Base-by-base conservation (phyloP, 352 stramenopile species). In the Globisporangium apiculatum region DNA sequence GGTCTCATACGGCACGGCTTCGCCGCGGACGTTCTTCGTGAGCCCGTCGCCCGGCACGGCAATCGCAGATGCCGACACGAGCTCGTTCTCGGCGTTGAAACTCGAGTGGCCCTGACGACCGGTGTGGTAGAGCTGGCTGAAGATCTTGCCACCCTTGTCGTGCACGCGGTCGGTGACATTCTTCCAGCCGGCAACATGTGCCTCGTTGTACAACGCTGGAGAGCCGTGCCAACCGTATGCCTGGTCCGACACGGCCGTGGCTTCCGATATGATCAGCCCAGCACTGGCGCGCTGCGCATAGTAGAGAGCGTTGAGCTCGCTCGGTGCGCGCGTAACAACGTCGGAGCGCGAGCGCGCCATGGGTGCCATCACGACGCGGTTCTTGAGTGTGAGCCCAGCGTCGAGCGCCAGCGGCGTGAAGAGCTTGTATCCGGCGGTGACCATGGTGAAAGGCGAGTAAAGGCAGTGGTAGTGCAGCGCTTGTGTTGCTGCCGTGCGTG, bases 51-150 rank as follows among this genome's bases (percentile, higher is more conserved):
- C 51, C 14, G 31, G 35, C 55, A 64, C 18, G 48, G 35, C 35
- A n/a, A 54, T 49, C 37, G 61, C 61, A 9, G 60, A 53, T 7
- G 37, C 24, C 18, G 62, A 71, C 15, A 86, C 65, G 5, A 64
- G 45, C 38, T 67, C 55, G 43, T 15, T 14, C 31, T 60, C 54
- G 36, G 18, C 42, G 58, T 64, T 61, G 43, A 65, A 61, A 56
- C 78, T 71, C 43, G 67, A 71, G 59, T 93, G 79, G 0, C 68
- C 55, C 47, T 64, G 50, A 35, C 76, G 64, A 42, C 83, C 83
- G 40, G 78, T 71, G 58, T 93, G 81, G 76, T 76, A 90, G 11
- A 93, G 55, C 60, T 93, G 83, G 36, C 70, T 17, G 52, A 71
- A 83, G 47, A 91, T 90, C 17, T 64, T 65, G 42, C 66, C 74